phyloP scores from a whole-genome alignment of 2,329 filamentous ascomycete genomes.

The Clarireedia paspali region DNA sequence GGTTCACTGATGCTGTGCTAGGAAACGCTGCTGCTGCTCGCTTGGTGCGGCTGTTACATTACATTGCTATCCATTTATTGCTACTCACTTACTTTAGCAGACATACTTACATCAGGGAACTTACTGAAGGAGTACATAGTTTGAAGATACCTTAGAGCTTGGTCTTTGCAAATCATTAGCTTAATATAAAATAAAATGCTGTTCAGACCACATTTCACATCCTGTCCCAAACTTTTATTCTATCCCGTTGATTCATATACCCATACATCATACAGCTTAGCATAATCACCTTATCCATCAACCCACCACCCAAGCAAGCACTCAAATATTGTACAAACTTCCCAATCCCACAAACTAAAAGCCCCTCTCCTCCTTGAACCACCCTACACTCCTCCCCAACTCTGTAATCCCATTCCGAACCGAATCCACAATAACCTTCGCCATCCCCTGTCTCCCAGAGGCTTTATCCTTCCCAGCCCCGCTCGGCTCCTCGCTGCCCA shows the following conservation, averaged over 20 bases:
- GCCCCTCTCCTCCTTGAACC: slow-evolving; percentile 23
- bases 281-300: too few relatives aligned
- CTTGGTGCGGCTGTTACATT: not conserved
- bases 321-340: slow-evolving; percentile 5
- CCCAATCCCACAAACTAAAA: slow-evolving; percentile 15
- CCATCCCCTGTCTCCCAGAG: slow-evolving; percentile 51
- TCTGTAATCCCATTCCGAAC: slow-evolving; percentile 43
- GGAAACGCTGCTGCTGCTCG: not conserved
- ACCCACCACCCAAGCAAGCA: not conserved
- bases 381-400: slow-evolving; percentile 24
- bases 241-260: not conserved
- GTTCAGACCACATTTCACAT: too few relatives aligned
- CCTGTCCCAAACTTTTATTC: too few relatives aligned
- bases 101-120: slow-evolving; percentile 15
- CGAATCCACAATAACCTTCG: slow-evolving; percentile 57
- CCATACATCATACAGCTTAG: not conserved
- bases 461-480: slow-evolving; percentile 34
- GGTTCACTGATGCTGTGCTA: not conserved
- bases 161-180: slow-evolving; percentile 4
- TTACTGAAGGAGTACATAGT: slow-evolving; percentile 2
- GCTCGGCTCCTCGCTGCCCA: slow-evolving; percentile 62
- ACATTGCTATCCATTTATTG: slow-evolving; percentile 12
- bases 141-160: slow-evolving; percentile 19
- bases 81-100: slow-evolving; percentile 14
- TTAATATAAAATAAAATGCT: not conserved